phyloP scores from a whole-genome alignment of 305 asterid genomes.

The Petunia hybrid region DNA sequence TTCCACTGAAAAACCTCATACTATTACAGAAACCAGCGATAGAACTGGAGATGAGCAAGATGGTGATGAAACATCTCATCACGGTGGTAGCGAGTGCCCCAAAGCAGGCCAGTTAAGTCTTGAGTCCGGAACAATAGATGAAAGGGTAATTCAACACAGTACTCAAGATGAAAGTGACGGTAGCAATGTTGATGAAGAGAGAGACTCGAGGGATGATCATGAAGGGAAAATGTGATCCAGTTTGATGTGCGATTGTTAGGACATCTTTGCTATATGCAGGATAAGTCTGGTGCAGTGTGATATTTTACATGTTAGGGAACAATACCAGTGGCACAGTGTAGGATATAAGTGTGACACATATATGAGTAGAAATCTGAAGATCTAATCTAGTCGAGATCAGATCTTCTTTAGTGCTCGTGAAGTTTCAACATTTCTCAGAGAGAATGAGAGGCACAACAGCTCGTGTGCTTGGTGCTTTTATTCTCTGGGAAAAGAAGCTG shows the following conservation, averaged over 20 bases:
- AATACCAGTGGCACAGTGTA: neutral
- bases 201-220: neutral
- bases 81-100: slow-evolving; percentile 38
- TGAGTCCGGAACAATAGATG: slow-evolving; percentile 33
- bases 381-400: neutral
- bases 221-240: slow-evolving; percentile 12
- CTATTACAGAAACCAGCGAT: slow-evolving; percentile 13
- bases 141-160: slow-evolving; percentile 24
- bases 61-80: slow-evolving; percentile 35
- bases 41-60: slow-evolving; percentile 23
- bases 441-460: no score
- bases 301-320: neutral
- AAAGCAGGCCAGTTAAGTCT: neutral
- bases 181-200: neutral
- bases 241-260: neutral
- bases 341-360: neutral
- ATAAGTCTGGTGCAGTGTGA: neutral
- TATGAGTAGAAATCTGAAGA: slow-evolving; percentile 2
- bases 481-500: no score
- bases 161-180: neutral
- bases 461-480: no score
- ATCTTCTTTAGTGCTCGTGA: neutral
- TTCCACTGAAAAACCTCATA: slow-evolving; percentile 15
- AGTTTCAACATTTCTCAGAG: no score
- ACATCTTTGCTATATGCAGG: neutral